Conservation (phyloP, 2,329 filamentous ascomycete genomes). For the Aspergillus sclerotialis region DNA sequence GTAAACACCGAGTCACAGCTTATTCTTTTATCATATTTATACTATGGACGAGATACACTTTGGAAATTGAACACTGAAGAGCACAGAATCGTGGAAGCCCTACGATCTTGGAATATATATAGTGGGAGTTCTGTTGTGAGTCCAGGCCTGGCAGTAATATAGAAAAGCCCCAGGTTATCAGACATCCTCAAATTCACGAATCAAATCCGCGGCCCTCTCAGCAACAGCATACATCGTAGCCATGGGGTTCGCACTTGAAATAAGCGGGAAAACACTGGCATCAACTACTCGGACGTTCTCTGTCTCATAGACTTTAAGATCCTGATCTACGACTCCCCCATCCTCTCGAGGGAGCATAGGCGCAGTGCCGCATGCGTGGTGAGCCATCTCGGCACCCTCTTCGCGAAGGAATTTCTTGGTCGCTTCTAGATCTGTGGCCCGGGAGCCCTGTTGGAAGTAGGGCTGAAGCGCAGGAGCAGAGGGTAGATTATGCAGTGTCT, state of each 20-base stretch:
- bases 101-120: too few relatives aligned
- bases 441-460: constrained; percentile 4
- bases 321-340: constrained; percentile 25
- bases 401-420: constrained; percentile 7
- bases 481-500: constrained; percentile 3
- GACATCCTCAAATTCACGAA: too few relatives aligned
- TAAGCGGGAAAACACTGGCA: constrained; percentile 30
- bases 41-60: too few relatives aligned
- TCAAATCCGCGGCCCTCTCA: constrained; percentile 26
- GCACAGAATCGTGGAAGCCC: too few relatives aligned
- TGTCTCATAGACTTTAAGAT: constrained; percentile 25
- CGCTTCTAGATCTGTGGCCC: constrained; percentile 5
- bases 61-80: too few relatives aligned
- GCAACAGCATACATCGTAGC: constrained; percentile 32
- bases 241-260: constrained; percentile 31
- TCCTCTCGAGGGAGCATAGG: constrained; percentile 23
- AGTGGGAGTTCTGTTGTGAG: too few relatives aligned
- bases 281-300: constrained; percentile 28
- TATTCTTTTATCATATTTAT: too few relatives aligned
- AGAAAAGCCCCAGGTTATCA: too few relatives aligned
- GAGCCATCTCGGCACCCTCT: constrained; percentile 1
- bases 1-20: too few relatives aligned
- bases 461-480: not conserved
- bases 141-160: too few relatives aligned
- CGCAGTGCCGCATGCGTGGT: constrained; percentile 12